Evolutionary conservation across 192 early-diverging fungal genomes (phyloP).

Genomic region (Thoreauomyces humboldtii): DNA sequence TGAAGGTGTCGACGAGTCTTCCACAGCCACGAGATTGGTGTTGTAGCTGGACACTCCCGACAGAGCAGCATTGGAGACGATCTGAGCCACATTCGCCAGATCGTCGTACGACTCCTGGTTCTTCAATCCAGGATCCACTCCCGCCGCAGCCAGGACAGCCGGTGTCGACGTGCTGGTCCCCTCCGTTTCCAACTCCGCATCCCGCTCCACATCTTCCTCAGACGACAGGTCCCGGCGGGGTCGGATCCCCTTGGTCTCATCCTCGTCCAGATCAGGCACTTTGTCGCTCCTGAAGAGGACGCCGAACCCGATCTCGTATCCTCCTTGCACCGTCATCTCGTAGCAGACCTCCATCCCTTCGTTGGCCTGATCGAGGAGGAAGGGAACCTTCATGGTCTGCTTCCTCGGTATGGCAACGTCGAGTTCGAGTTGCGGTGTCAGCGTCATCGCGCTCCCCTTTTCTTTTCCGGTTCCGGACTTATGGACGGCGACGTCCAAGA

Average conservation of each 20-base stretch:
- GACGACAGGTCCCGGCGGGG: too few relatives aligned
- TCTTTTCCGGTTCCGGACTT: too few relatives aligned
- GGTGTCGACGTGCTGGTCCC: too few relatives aligned
- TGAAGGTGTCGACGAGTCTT: background rate
- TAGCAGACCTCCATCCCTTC: conserved; percentile 26
- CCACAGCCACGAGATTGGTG: background rate
- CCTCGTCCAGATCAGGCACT: background rate
- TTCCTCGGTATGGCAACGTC: conserved; percentile 40
- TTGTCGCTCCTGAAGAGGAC: conserved; percentile 10
- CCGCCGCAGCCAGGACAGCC: background rate
- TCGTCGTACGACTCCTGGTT: background rate
- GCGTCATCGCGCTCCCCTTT: background rate
- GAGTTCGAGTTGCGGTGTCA: conserved; percentile 9
- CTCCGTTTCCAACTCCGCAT: background rate
- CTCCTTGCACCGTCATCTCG: conserved; percentile 35
- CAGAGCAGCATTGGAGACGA: too few relatives aligned
- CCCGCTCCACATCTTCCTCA: too few relatives aligned
- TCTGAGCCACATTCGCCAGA: background rate
- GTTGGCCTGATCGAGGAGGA: conserved; percentile 11
- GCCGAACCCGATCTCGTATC: conserved; percentile 39
- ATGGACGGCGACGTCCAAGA: background rate
- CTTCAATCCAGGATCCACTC: background rate
- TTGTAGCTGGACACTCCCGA: background rate
- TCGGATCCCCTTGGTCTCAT: background rate
- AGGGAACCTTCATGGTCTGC: conserved; percentile 20